phyloP scores from a whole-genome alignment of 176 grass and related monocot species.

The Alloteropsis semialata region DNA sequence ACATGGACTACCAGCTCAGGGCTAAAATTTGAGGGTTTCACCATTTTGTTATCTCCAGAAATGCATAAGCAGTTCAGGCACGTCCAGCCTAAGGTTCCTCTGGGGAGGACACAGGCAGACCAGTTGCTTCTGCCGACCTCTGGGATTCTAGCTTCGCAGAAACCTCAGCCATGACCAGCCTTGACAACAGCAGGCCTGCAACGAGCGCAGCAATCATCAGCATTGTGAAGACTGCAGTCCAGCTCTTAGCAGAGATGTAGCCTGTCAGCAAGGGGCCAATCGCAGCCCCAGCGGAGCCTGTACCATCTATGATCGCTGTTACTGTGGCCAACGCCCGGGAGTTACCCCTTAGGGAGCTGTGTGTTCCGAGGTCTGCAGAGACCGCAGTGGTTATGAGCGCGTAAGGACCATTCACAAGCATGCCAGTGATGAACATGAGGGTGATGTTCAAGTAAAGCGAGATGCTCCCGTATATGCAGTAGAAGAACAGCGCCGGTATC shows the following conservation, averaged over 20 bases:
- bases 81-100: conserved; percentile 17
- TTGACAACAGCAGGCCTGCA: conserved; percentile 50
- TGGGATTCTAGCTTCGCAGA: conserved; percentile 37
- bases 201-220: conserved; percentile 47
- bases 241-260: conserved; percentile 54
- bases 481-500: conserved; percentile 48
- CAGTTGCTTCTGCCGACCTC: conserved; percentile 13
- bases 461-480: conserved; percentile 35
- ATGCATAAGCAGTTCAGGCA: not conserved
- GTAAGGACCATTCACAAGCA: conserved; percentile 59
- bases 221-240: conserved; percentile 60
- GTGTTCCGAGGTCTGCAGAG: conserved; percentile 51
- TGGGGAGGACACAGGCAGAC: conserved; percentile 6
- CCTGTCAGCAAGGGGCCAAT: conserved; percentile 58
- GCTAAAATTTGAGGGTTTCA: not conserved
- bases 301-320: conserved; percentile 60
- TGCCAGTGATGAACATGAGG: conserved; percentile 49
- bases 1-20: not conserved
- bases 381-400: conserved; percentile 53
- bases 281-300: conserved; percentile 53
- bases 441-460: conserved; percentile 38
- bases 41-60: not conserved
- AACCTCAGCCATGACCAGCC: conserved; percentile 45
- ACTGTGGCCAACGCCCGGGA: conserved; percentile 55
- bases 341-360: conserved; percentile 54